Percentiles rank a stretch among this genome's conserved stretches.
Evolutionary conservation across 257 asterid species (phyloP).

Genomic region (Avicennia marina): DNA sequence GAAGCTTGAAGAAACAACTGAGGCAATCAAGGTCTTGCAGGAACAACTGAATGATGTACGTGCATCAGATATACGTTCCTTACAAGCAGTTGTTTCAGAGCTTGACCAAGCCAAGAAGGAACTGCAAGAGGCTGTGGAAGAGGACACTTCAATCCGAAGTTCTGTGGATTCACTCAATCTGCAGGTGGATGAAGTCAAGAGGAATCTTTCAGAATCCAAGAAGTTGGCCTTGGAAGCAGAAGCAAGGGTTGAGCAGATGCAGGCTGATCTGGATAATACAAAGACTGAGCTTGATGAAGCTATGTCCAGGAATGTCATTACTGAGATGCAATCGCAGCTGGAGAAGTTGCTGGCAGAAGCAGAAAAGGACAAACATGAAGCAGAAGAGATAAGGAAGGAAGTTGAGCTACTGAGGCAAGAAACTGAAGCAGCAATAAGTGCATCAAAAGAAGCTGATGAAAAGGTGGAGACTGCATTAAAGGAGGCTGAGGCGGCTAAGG

Average conservation of each 20-base stretch:
- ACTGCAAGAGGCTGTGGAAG: slow-evolving; percentile 32
- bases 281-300: slow-evolving; percentile 43
- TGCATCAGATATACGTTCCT: slow-evolving; percentile 38
- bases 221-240: slow-evolving; percentile 42
- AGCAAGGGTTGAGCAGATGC: slow-evolving; percentile 24
- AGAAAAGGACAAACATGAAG: slow-evolving; percentile 30
- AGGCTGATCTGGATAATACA: slow-evolving; percentile 28
- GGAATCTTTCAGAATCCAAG: slow-evolving; percentile 29
- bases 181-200: slow-evolving; percentile 38
- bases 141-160: slow-evolving; percentile 26
- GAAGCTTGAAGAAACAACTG: slow-evolving; percentile 64
- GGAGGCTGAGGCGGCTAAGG: slow-evolving; percentile 53
- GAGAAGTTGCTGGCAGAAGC: slow-evolving; percentile 34
- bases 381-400: slow-evolving; percentile 31
- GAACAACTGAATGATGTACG: slow-evolving; percentile 57
- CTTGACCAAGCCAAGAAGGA: slow-evolving; percentile 37
- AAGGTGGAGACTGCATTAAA: slow-evolving; percentile 36
- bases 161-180: slow-evolving; percentile 37
- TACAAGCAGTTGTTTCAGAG: slow-evolving; percentile 33
- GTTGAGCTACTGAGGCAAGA: slow-evolving; percentile 32
- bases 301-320: slow-evolving; percentile 20
- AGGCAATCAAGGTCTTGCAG: slow-evolving; percentile 52
- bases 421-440: slow-evolving; percentile 32
- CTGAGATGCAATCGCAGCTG: slow-evolving; percentile 36
- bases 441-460: slow-evolving; percentile 46